phyloP scores from a whole-genome alignment of 768 basidiomycete species.

The Mycena galopus region DNA sequence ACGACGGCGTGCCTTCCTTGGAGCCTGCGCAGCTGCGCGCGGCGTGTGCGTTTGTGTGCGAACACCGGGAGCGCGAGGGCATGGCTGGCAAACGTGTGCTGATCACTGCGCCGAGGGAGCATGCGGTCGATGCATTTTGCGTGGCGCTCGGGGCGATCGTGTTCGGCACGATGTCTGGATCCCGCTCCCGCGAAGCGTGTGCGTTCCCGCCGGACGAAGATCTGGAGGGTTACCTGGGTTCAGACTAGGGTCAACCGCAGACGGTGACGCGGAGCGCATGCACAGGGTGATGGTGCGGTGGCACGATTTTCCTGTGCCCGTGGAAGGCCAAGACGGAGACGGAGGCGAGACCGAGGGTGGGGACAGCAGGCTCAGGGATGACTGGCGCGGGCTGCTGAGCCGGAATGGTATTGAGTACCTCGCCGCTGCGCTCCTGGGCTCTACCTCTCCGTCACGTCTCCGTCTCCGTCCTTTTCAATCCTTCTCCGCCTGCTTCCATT shows the following conservation, averaged over 20 bases:
- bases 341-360: conserved; percentile 20
- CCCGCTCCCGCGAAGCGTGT: too few species aligned
- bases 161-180: background rate
- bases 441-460: background rate
- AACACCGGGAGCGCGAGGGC: background rate
- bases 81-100: too few species aligned
- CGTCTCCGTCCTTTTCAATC: background rate
- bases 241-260: too few species aligned
- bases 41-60: conserved; percentile 8
- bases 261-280: conserved; percentile 6
- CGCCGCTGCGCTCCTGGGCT: conserved; percentile 8
- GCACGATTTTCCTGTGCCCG: conserved; percentile 47
- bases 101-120: conserved; percentile 8
- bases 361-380: conserved; percentile 22
- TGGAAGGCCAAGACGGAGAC: conserved; percentile 41
- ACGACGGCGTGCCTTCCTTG: conserved; percentile 25
- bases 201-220: too few species aligned
- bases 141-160: conserved; percentile 12
- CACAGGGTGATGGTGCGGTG: conserved; percentile 18
- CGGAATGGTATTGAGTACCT: conserved; percentile 28
- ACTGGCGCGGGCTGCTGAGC: conserved; percentile 29
- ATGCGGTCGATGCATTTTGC: conserved; percentile 17
- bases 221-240: too few species aligned
- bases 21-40: conserved; percentile 15
- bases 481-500: background rate